Evolutionary conservation across 1,139 yeast species (phyloP).

Genomic region (Blastobotrys capitulatus): DNA sequence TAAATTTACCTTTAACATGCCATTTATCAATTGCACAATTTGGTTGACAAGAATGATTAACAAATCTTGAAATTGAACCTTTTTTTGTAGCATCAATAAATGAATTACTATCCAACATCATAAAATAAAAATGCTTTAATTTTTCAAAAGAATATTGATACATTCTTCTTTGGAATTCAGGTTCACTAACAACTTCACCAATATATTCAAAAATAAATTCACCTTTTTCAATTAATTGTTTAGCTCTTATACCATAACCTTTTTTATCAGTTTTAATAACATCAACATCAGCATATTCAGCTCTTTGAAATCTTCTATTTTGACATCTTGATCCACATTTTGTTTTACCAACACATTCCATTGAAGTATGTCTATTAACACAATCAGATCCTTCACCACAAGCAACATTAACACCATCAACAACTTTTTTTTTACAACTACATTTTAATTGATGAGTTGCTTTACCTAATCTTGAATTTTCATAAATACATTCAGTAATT

Average conservation of each 20-base stretch:
- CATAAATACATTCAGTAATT: slow-evolving; percentile 54
- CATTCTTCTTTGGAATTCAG: slow-evolving; percentile 66
- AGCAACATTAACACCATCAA: slow-evolving; percentile 50
- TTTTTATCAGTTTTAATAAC: slow-evolving; percentile 77
- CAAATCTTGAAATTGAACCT: slow-evolving; percentile 86
- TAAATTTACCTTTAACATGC: slow-evolving; percentile 85
- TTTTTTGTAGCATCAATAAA: slow-evolving; percentile 89
- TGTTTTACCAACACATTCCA: slow-evolving; percentile 76
- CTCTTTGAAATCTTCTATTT: slow-evolving; percentile 81
- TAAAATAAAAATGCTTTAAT: slow-evolving; percentile 87
- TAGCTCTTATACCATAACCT: slow-evolving; percentile 86
- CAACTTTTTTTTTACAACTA: slow-evolving; percentile 59
- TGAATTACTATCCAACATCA: slow-evolving; percentile 93
- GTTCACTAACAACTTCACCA: slow-evolving; percentile 88
- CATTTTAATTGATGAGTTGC: slow-evolving; percentile 50
- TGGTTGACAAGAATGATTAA: slow-evolving; percentile 92
- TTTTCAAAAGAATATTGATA: slow-evolving; percentile 62
- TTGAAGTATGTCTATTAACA: slow-evolving; percentile 84
- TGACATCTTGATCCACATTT: slow-evolving; percentile 73
- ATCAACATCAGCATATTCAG: slow-evolving; percentile 63
- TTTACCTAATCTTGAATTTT: slow-evolving; percentile 33
- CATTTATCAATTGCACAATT: slow-evolving; percentile 95
- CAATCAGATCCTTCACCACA: slow-evolving; percentile 75
- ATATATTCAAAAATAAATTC: slow-evolving; percentile 83
- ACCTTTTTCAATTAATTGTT: slow-evolving; percentile 50